phyloP scores from a whole-genome alignment of 2,329 filamentous ascomycete genomes.

The Epichloe gansuensis region DNA sequence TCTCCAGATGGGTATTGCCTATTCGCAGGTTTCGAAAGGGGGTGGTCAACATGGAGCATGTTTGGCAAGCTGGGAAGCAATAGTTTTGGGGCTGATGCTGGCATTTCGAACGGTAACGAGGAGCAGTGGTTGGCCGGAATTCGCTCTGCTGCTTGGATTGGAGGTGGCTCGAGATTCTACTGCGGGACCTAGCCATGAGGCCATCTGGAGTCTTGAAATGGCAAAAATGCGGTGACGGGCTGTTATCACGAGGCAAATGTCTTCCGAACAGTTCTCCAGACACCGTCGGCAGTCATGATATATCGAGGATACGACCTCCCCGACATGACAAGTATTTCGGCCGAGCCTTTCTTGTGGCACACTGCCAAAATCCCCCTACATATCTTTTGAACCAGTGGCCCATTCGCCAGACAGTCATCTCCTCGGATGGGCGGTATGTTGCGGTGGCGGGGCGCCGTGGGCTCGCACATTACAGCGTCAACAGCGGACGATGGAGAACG shows the following conservation, averaged over 20 bases:
- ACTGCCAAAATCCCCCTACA: constrained; percentile 66
- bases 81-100: constrained; percentile 63
- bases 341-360: constrained; percentile 91
- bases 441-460: constrained; percentile 91
- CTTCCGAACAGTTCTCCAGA: constrained; percentile 78
- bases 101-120: constrained; percentile 51
- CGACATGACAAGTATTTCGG: constrained; percentile 81
- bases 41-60: constrained; percentile 95
- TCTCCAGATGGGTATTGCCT: constrained; percentile 94
- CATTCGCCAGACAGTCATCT: constrained; percentile 75
- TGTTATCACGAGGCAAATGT: constrained; percentile 89
- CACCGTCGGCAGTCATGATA: constrained; percentile 76
- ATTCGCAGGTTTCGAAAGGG: constrained; percentile 83
- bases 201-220: constrained; percentile 81
- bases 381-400: constrained; percentile 94
- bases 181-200: constrained; percentile 62
- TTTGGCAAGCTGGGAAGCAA: constrained; percentile 83
- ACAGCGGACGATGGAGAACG: constrained; percentile 89
- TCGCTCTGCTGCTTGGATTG: constrained; percentile 70
- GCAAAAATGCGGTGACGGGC: constrained; percentile 86
- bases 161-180: constrained; percentile 72
- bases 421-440: constrained; percentile 83
- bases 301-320: constrained; percentile 89
- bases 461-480: constrained; percentile 88
- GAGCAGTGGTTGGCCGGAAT: constrained; percentile 82